Conservation (phyloP, 176 grass and related monocot genomes). For the Secale cereale region DNA sequence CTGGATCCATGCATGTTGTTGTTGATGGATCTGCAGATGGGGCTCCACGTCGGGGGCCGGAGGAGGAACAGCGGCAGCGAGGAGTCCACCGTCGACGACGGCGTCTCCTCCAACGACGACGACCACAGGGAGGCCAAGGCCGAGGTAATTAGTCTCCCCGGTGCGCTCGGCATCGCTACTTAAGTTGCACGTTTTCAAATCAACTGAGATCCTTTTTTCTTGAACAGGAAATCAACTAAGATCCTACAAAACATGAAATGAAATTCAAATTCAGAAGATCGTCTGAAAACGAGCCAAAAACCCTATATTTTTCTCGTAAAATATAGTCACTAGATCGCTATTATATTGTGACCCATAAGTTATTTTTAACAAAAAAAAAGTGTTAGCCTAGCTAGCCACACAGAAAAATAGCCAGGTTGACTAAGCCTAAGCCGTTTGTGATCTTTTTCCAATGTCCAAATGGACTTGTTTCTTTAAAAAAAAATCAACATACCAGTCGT, state of each 20-base stretch:
- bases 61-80: conserved; percentile 69
- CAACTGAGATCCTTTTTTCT: too few species aligned
- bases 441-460: not conserved
- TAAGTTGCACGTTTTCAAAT: not conserved
- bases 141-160: conserved; percentile 17
- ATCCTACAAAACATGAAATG: not conserved
- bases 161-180: too few species aligned
- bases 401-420: not conserved
- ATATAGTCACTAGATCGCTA: too few species aligned
- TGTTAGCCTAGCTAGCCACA: too few species aligned
- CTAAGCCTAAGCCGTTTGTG: not conserved
- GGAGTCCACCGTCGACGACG: conserved; percentile 68
- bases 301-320: too few species aligned
- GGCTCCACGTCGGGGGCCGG: conserved; percentile 32
- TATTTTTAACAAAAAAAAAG: too few species aligned
- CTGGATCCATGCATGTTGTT: not conserved
- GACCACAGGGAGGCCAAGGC: conserved; percentile 37
- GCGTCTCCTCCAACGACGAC: conserved; percentile 31
- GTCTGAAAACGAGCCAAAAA: not conserved
- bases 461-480: not conserved
- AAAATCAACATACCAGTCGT: too few species aligned
- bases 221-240: not conserved
- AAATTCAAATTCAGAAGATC: not conserved
- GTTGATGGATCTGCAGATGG: conserved; percentile 12
- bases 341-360: too few species aligned